Conservation (phyloP, 345 rosid genomes). For the Rubroshorea leprosula region DNA sequence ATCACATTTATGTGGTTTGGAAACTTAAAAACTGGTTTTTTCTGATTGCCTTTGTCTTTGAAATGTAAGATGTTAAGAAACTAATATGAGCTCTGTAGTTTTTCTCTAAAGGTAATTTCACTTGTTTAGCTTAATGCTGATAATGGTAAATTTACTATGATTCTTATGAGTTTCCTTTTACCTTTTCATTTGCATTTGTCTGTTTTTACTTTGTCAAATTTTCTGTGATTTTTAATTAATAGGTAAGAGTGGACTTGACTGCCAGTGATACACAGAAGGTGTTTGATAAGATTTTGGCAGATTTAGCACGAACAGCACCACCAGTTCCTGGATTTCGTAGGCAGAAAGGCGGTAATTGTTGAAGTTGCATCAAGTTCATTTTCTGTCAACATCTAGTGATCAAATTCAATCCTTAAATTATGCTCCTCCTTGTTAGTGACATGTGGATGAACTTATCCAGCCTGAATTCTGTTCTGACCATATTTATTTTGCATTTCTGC, state of each 20-base stretch:
- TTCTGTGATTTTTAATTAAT: constrained; percentile 15
- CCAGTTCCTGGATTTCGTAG: constrained; percentile 63
- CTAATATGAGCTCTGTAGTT: no score
- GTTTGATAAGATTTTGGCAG: constrained; percentile 38
- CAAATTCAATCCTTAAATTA: neutral
- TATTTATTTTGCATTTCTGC: constrained; percentile 21
- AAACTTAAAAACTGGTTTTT: neutral
- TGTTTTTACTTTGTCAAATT: neutral
- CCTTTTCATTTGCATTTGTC: neutral
- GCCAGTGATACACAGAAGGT: constrained; percentile 45
- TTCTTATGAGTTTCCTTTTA: neutral
- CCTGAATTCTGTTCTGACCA: constrained; percentile 27
- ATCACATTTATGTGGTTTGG: neutral
- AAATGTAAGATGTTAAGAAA: no score
- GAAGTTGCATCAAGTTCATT: neutral
- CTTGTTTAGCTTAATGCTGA: no score
- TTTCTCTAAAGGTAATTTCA: no score
- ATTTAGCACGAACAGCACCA: constrained; percentile 52
- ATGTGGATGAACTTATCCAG: neutral
- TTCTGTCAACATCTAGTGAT: neutral
- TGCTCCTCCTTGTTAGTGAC: neutral
- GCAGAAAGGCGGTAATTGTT: constrained; percentile 51
- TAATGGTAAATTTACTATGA: neutral
- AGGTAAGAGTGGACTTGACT: constrained; percentile 56
- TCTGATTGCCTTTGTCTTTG: neutral